Percentiles rank a stretch among this genome's conserved stretches.
Conservation (phyloP, 495 filamentous ascomycete species). For the Penicillium nucicola region DNA sequence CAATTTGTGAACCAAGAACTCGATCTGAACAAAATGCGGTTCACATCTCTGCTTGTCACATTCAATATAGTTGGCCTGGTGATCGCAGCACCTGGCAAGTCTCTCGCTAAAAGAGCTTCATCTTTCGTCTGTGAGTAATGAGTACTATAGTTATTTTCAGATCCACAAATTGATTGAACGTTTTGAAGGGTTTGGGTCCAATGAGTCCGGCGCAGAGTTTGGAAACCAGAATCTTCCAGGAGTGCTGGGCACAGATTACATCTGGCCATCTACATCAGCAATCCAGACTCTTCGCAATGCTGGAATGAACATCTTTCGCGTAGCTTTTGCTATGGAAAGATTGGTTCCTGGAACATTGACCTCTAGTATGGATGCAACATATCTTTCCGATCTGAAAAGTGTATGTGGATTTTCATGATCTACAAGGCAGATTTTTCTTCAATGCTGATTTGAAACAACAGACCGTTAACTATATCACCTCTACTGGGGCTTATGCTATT, state of each 20-base stretch:
- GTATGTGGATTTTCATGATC: slow-evolving; percentile 20
- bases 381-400: slow-evolving; percentile 31
- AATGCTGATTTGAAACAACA: slow-evolving; percentile 14
- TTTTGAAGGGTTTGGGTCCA: slow-evolving; percentile 3
- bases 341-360: slow-evolving; percentile 49
- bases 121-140: slow-evolving; percentile 6
- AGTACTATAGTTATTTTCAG: neutral
- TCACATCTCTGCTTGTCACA: neutral
- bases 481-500: slow-evolving; percentile 57
- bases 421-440: neutral
- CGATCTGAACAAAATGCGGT: neutral
- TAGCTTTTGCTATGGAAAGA: slow-evolving; percentile 66
- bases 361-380: slow-evolving; percentile 29
- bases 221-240: slow-evolving; percentile 43
- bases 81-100: neutral
- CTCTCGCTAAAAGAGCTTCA: neutral
- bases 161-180: neutral
- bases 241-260: slow-evolving; percentile 52
- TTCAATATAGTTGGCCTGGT: neutral
- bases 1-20: no score
- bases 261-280: slow-evolving; percentile 51
- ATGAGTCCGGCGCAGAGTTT: slow-evolving; percentile 5
- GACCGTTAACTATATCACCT: slow-evolving; percentile 57
- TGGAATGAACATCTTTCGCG: slow-evolving; percentile 65
- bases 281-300: slow-evolving; percentile 53